Evolutionary conservation across 176 grass and related monocot genomes (phyloP).

Genomic region (Aegilops umbellulata): DNA sequence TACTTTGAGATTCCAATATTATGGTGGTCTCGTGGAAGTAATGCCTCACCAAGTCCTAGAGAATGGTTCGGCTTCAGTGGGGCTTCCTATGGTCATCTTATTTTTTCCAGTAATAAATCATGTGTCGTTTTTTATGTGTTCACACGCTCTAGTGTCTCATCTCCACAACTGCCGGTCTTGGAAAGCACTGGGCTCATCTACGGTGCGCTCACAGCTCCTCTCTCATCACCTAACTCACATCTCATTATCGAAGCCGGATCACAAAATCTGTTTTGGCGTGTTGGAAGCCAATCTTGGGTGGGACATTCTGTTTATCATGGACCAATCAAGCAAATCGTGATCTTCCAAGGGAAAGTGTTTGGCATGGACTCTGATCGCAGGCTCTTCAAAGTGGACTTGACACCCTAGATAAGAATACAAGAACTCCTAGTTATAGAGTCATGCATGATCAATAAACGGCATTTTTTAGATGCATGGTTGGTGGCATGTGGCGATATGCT

Average conservation of each 20-base stretch:
- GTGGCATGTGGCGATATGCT: background rate
- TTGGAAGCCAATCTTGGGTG: background rate
- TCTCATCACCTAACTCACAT: background rate
- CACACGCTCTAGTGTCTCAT: background rate
- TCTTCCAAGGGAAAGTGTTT: background rate
- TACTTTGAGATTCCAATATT: background rate
- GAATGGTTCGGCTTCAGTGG: constrained; percentile 4
- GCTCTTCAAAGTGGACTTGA: background rate
- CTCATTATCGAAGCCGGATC: background rate
- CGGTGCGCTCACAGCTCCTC: background rate
- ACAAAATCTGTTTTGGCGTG: background rate
- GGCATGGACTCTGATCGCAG: background rate
- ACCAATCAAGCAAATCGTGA: background rate
- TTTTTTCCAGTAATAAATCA: background rate
- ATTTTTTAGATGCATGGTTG: background rate
- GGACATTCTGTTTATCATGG: background rate
- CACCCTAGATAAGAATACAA: background rate
- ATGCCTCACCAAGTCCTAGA: background rate
- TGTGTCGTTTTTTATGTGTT: background rate
- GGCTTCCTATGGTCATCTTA: constrained; percentile 43
- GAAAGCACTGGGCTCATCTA: background rate
- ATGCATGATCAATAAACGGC: background rate
- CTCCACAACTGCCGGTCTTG: background rate
- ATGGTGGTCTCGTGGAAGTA: background rate
- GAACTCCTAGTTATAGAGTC: background rate